Evolutionary conservation across 257 asterid species (phyloP).

Genomic region (Nicotiana attenuata): DNA sequence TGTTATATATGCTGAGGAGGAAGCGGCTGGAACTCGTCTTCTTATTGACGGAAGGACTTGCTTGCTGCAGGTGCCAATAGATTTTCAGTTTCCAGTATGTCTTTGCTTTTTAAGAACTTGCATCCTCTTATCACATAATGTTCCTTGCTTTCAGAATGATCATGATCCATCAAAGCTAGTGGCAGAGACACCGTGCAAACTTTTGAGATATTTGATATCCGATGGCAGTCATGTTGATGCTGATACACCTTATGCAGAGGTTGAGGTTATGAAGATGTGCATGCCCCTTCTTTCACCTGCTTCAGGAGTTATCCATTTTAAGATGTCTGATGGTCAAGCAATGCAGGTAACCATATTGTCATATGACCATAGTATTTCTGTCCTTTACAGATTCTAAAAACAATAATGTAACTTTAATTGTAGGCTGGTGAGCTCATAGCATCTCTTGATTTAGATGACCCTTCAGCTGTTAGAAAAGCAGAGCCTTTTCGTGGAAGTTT

Average conservation of each 20-base stretch:
- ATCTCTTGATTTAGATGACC: constrained; percentile 91
- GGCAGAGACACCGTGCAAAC: constrained; percentile 98
- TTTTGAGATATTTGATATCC: constrained; percentile 37
- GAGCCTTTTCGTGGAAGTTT: constrained; percentile 91
- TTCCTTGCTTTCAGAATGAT: constrained; percentile 55
- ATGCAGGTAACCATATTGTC: constrained; percentile 72
- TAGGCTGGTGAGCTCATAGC: constrained; percentile 99
- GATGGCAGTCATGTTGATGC: constrained; percentile 94
- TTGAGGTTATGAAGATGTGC: constrained; percentile 99
- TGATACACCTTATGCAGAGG: constrained; percentile 93
- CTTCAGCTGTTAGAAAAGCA: constrained; percentile 97
- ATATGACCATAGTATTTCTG: background rate
- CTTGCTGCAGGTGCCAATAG: constrained; percentile 74
- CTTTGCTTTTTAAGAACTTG: background rate
- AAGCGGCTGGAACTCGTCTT: constrained; percentile 97
- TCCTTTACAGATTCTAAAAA: constrained; percentile 12
- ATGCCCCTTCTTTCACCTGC: constrained; percentile 99
- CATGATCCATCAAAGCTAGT: constrained; percentile 94
- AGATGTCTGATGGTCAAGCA: constrained; percentile 96
- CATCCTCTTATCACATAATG: background rate
- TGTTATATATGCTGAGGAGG: constrained; percentile 92
- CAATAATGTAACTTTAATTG: background rate
- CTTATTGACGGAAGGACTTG: constrained; percentile 98
- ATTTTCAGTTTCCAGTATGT: constrained; percentile 4
- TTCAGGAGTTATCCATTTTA: constrained; percentile 75